A percentile compares a stretch with the other conserved stretches of the same genome.
phyloP scores from a whole-genome alignment of 495 filamentous ascomycete genomes.

The Hypoxylon lienhwacheense region DNA sequence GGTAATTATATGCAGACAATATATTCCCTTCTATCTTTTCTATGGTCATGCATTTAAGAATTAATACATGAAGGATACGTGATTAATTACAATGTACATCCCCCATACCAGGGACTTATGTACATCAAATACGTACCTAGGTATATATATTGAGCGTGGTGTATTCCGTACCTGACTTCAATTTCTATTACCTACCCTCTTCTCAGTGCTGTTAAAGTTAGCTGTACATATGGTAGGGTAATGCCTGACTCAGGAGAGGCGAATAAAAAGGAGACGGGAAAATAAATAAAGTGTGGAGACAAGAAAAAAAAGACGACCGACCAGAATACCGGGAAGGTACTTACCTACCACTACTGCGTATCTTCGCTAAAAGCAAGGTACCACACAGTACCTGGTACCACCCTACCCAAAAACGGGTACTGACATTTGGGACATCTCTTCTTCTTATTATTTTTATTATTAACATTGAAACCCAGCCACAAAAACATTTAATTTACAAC shows the following conservation, averaged over 20 bases:
- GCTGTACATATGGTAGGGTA: too few species aligned
- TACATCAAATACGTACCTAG: too few species aligned
- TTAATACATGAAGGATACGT: too few species aligned
- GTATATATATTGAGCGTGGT: too few species aligned
- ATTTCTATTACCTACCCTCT: too few species aligned
- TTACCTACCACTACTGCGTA: neutral
- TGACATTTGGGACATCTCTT: conserved; percentile 18
- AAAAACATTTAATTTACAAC: too few species aligned
- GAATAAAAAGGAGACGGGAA: conserved; percentile 12
- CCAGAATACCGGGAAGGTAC: conserved; percentile 20
- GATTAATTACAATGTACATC: too few species aligned
- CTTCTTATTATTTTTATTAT: too few species aligned
- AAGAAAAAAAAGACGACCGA: conserved; percentile 4
- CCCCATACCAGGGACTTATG: too few species aligned
- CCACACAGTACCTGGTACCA: neutral
- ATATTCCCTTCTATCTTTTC: conserved; percentile 5
- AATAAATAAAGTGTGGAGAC: conserved; percentile 5
- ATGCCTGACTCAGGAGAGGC: conserved; percentile 26
- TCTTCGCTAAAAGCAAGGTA: neutral
- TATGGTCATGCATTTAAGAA: neutral
- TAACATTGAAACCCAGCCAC: conserved; percentile 33
- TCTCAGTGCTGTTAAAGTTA: too few species aligned
- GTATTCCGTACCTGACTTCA: too few species aligned
- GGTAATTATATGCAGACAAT: conserved; percentile 2
- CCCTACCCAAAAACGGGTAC: conserved; percentile 7